Evolutionary conservation across 2,329 filamentous ascomycete species (phyloP).

Genomic region (Fusarium begoniae): DNA sequence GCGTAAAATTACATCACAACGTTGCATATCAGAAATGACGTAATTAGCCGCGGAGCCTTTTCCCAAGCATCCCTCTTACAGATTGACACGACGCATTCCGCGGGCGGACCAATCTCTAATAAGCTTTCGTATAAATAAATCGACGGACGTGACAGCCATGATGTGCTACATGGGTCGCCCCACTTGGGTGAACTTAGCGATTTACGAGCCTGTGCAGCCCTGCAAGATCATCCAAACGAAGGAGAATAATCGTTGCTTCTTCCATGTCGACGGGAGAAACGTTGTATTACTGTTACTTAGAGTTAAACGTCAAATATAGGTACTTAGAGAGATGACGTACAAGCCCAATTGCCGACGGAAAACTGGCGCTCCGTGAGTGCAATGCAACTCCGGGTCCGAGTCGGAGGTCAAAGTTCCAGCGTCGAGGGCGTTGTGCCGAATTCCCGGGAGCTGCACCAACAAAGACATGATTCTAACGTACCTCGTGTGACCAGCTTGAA

Average conservation of each 20-base stretch:
- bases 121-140: background rate
- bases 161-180: background rate
- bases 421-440: background rate
- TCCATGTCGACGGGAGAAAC: background rate
- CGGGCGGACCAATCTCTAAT: background rate
- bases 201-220: background rate
- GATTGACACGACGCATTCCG: background rate
- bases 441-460: background rate
- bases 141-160: background rate
- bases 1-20: background rate
- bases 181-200: background rate
- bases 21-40: background rate
- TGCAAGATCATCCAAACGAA: background rate
- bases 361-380: background rate
- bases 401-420: background rate
- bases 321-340: background rate
- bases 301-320: background rate
- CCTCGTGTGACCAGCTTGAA: background rate
- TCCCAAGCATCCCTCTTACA: background rate
- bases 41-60: background rate
- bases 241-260: background rate
- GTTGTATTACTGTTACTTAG: fast-evolving
- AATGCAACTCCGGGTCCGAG: background rate
- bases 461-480: background rate
- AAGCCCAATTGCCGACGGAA: background rate